Percentiles rank a stretch among this genome's conserved stretches.
Conservation (phyloP, 805 yeast species). For the Ogataea angusta region DNA sequence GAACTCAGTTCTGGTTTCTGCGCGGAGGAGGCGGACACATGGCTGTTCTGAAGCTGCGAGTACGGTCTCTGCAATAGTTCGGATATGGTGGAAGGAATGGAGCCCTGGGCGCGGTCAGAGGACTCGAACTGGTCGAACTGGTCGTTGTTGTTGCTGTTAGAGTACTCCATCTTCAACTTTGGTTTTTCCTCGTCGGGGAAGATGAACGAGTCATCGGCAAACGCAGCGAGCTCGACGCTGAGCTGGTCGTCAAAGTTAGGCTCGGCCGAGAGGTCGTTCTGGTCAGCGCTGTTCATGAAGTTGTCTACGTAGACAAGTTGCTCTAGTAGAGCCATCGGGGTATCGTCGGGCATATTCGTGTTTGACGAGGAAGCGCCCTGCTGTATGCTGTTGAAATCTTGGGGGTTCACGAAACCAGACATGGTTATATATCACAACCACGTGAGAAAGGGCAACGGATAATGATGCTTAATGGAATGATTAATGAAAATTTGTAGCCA, state of each 20-base stretch:
- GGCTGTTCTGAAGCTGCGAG: conserved; percentile 25
- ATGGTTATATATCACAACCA: conserved; percentile 1
- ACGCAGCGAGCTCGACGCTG: conserved; percentile 70
- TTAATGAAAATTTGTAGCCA: conserved; percentile 2
- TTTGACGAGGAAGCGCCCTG: conserved; percentile 1
- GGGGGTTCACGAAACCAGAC: conserved; percentile 7
- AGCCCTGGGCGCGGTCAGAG: conserved; percentile 4
- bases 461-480: conserved; percentile 1
- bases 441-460: conserved; percentile 1
- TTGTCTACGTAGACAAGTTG: conserved; percentile 80
- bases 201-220: conserved; percentile 76
- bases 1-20: conserved; percentile 18
- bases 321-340: conserved; percentile 53
- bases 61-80: conserved; percentile 18
- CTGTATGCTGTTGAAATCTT: background rate
- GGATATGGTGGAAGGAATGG: conserved; percentile 32
- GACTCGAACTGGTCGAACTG: conserved; percentile 3
- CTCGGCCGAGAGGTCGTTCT: conserved; percentile 32
- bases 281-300: conserved; percentile 53
- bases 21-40: conserved; percentile 10
- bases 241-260: conserved; percentile 49
- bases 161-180: conserved; percentile 23
- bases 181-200: conserved; percentile 83
- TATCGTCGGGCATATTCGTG: conserved; percentile 27
- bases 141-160: conserved; percentile 7